phyloP scores from a whole-genome alignment of 192 early-diverging fungal species.

The Entomortierella beljakovae region DNA sequence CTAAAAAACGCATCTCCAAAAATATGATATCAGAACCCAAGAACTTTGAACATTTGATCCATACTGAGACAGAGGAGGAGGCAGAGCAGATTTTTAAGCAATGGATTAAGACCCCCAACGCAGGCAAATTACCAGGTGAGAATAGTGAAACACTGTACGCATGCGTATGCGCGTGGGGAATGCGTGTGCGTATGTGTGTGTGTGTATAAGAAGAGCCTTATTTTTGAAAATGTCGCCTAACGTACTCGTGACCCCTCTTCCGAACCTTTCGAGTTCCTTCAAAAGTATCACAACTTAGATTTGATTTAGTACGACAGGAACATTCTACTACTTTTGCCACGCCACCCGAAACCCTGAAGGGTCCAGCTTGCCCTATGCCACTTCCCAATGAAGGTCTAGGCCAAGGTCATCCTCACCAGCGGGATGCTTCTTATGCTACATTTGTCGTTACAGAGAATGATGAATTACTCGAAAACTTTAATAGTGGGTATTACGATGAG shows the following conservation, averaged over 20 bases:
- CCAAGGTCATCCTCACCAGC: slow-evolving; percentile 6
- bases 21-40: slow-evolving; percentile 55
- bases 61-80: slow-evolving; percentile 54
- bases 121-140: slow-evolving; percentile 58
- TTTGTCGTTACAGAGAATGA: slow-evolving; percentile 46
- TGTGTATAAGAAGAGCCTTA: too few relatives aligned
- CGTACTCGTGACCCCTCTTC: neutral
- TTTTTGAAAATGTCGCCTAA: too few relatives aligned
- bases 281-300: slow-evolving; percentile 54
- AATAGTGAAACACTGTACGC: neutral
- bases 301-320: slow-evolving; percentile 40
- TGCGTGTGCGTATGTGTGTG: too few relatives aligned
- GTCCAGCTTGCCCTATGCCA: slow-evolving; percentile 26
- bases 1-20: slow-evolving; percentile 51
- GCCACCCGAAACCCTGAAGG: slow-evolving; percentile 48
- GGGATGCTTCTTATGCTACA: slow-evolving; percentile 46
- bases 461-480: neutral
- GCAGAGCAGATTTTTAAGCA: slow-evolving; percentile 53
- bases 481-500: slow-evolving; percentile 11
- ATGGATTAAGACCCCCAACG: slow-evolving; percentile 46
- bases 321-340: slow-evolving; percentile 39
- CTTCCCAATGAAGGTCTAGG: slow-evolving; percentile 2
- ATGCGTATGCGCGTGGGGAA: too few relatives aligned
- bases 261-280: slow-evolving; percentile 46
- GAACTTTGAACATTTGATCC: slow-evolving; percentile 58